Evolutionary conservation across 2,329 filamentous ascomycete species (phyloP), one percentile per base, ranked within the genome.

Genomic region (Aureobasidium sp.): DNA sequence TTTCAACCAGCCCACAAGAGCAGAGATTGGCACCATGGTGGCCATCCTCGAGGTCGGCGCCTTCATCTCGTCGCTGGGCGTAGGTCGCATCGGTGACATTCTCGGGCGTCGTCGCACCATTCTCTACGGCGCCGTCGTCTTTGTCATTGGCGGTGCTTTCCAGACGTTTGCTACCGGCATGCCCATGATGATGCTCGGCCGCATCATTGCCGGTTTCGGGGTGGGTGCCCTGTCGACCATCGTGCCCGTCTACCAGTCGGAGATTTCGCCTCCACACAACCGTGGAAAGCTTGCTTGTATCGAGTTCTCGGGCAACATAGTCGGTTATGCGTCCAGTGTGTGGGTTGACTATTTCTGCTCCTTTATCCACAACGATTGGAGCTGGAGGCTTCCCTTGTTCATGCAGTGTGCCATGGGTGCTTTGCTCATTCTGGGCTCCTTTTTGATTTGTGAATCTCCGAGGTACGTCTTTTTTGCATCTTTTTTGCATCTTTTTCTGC

Each of bases 291-390:
- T 98, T 57, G 93, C 91, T 21, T 97, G 93, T 69, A 97, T 98
- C 60, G 93, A 98, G 69, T 98, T 97, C 66, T 91, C 91, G 0
- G 93, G 93, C 51, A 98, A 98, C 70, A 95, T 98, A 58, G 85
- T 88, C 57, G 93, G 93, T 27, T 98, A 98, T 68, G 86, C 91
- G 52, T 90, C 89, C 50, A 97, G 91, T 62, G 91, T 97, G 19
- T 98, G 93, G 93, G 91, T 97, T 24, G 93, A 98, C 70, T 98
- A 97, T 71, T 91, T 93, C 63, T 96, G 90, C 71, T 93, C 88
- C 55, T 96, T 79, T 66, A 97, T 98, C 65, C 71, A 88, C 57
- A 88, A 77, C 63, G 76, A 97, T 68, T 79, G 85, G 73, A 89
- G 93, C 2, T 98, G 93, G 93, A 86, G 93, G 44, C 63, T 96